phyloP scores from a whole-genome alignment of 176 grass and related monocot species.

The Rhynchospora tenuis region DNA sequence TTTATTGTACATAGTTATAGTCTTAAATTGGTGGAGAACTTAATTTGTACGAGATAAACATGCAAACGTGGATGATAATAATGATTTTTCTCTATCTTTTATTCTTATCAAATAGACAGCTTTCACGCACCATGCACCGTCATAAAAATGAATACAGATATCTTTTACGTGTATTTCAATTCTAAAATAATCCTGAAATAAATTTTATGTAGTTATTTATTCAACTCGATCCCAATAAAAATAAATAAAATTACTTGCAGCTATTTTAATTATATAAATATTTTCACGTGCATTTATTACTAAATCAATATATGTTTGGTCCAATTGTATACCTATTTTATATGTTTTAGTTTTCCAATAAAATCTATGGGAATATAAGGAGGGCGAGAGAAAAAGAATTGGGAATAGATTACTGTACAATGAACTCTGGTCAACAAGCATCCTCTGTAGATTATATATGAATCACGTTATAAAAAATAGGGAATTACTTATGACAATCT shows the following conservation, averaged over 20 bases:
- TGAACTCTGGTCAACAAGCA: no score
- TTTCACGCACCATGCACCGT: not conserved
- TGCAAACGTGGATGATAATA: not conserved
- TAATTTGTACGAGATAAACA: not conserved
- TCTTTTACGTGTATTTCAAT: not conserved
- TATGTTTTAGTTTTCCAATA: no score
- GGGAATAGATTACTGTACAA: no score
- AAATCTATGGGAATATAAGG: no score
- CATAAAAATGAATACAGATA: not conserved
- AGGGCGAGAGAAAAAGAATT: no score
- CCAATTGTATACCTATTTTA: no score
- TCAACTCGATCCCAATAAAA: not conserved
- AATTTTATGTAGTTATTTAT: not conserved
- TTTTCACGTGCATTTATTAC: not conserved
- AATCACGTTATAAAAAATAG: no score
- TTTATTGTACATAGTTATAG: not conserved
- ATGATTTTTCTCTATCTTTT: not conserved
- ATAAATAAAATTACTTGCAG: not conserved
- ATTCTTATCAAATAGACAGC: not conserved
- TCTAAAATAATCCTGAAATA: not conserved
- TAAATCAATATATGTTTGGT: not conserved
- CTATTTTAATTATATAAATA: not conserved
- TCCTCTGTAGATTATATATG: no score
- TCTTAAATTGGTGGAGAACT: not conserved
- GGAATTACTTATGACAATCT: no score